These are phyloP conservation scores for Nitzschia putrida DNA, from an alignment of 108 stramenopile species.

Conservation along the genomic window DNA sequence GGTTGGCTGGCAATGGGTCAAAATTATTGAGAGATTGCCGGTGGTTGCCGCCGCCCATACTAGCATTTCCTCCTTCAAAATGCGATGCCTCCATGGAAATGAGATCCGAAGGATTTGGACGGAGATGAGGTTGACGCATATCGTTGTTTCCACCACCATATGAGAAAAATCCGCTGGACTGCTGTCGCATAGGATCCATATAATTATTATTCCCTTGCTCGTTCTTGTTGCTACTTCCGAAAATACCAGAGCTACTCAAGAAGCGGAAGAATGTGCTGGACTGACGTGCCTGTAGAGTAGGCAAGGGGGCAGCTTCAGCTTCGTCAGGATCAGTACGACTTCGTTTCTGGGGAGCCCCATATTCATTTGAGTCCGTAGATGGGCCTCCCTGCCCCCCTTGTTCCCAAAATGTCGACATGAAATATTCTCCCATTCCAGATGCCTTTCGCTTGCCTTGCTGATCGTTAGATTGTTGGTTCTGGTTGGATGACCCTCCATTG, in stretches of 20 bases:
- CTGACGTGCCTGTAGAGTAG: conserved; percentile 26
- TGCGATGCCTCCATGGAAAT: conserved; percentile 17
- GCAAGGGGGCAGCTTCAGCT: conserved; percentile 5
- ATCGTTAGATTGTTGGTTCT: background rate
- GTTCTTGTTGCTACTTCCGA: conserved; percentile 5
- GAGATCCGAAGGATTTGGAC: conserved; percentile 14
- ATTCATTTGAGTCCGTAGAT: background rate
- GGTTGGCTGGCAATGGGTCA: background rate
- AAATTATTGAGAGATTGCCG: background rate
- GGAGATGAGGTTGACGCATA: background rate
- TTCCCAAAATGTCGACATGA: conserved; percentile 1
- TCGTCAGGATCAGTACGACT: conserved; percentile 10
- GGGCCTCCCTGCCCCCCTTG: background rate
- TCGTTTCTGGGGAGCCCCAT: background rate
- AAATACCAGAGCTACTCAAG: conserved; percentile 15
- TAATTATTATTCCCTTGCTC: conserved; percentile 1
- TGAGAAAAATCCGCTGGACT: conserved; percentile 24
- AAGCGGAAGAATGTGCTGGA: conserved; percentile 41
- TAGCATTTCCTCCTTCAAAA: conserved; percentile 2
- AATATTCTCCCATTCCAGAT: background rate
- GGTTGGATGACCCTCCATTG: background rate
- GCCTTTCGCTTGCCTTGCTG: conserved; percentile 8
- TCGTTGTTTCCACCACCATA: background rate
- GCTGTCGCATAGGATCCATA: conserved; percentile 6
- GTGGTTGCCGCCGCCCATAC: background rate